Evolutionary conservation across 192 early-diverging fungal genomes (phyloP).

Genomic region (Podila verticillata): DNA sequence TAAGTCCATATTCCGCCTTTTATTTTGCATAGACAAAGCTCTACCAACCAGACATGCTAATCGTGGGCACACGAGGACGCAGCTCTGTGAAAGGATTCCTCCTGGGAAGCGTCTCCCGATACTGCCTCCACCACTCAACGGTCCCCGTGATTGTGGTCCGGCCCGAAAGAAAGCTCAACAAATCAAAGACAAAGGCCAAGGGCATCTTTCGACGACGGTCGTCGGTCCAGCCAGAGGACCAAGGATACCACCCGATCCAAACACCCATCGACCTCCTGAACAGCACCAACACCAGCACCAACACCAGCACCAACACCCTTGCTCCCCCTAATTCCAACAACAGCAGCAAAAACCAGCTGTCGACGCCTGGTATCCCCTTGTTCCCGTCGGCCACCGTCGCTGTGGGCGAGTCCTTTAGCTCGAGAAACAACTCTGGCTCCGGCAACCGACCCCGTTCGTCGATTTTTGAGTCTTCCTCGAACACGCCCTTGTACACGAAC

Average conservation of each 20-base stretch:
- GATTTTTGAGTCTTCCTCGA: background rate
- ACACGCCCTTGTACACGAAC: background rate
- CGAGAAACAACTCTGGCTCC: background rate
- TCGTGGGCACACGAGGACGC: constrained; percentile 78
- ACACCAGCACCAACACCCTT: background rate
- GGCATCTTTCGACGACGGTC: constrained; percentile 42
- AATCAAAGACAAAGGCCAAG: constrained; percentile 47
- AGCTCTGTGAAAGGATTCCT: constrained; percentile 72
- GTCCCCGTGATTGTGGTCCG: constrained; percentile 79
- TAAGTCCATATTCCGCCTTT: no score
- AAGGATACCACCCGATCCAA: constrained; percentile 28
- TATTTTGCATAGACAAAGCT: constrained; percentile 52
- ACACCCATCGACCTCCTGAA: constrained; percentile 19
- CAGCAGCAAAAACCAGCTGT: background rate
- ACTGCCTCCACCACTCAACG: constrained; percentile 72
- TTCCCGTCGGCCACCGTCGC: constrained; percentile 3
- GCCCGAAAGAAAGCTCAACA: constrained; percentile 53
- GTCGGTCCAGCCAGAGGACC: constrained; percentile 8
- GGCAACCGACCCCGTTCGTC: constrained; percentile 1
- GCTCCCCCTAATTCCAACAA: background rate
- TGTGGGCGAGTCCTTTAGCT: background rate
- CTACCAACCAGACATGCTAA: constrained; percentile 71
- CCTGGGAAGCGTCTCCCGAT: constrained; percentile 74
- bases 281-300: background rate
- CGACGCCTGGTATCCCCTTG: background rate